Percentiles rank a stretch among this genome's conserved stretches.
Evolutionary conservation across 2,329 filamentous ascomycete genomes (phyloP).

Genomic region (Aureobasidium sp.): DNA sequence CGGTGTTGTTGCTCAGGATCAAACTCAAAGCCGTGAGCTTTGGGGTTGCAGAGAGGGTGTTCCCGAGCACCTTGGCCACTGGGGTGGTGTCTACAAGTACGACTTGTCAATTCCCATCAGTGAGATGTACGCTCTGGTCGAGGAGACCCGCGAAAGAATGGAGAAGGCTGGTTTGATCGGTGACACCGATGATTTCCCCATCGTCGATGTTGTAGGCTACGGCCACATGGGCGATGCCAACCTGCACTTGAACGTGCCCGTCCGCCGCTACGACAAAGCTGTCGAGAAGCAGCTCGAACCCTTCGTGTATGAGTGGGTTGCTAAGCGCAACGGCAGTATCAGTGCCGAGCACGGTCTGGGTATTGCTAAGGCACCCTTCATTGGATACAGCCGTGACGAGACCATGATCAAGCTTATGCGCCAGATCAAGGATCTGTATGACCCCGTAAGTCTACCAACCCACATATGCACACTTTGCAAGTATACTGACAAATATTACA

Average conservation of each 20-base stretch:
- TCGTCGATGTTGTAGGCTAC: conserved; percentile 87
- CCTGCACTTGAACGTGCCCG: conserved; percentile 83
- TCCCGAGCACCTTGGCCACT: conserved; percentile 78
- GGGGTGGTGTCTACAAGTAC: conserved; percentile 97
- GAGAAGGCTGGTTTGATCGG: conserved; percentile 62
- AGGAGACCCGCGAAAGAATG: conserved; percentile 70
- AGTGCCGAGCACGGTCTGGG: conserved; percentile 94
- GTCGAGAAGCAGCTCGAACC: conserved; percentile 87
- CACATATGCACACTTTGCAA: conserved; percentile 13
- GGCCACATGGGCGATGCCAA: conserved; percentile 98
- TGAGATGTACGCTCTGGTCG: conserved; percentile 82
- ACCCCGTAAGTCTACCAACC: conserved; percentile 60
- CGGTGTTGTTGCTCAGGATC: conserved; percentile 85
- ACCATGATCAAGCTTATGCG: conserved; percentile 88
- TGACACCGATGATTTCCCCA: conserved; percentile 66
- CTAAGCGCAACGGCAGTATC: conserved; percentile 80
- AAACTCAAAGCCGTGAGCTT: conserved; percentile 75
- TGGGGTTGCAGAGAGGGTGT: conserved; percentile 95
- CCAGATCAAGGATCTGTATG: conserved; percentile 87
- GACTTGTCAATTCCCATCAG: conserved; percentile 87
- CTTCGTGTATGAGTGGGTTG: conserved; percentile 96
- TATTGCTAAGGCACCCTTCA: conserved; percentile 89
- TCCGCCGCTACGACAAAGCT: conserved; percentile 72
- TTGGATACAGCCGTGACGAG: conserved; percentile 84
- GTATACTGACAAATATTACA: conserved; percentile 30